phyloP scores from a whole-genome alignment of 2,329 filamentous ascomycete genomes.

The Phoma sp. region DNA sequence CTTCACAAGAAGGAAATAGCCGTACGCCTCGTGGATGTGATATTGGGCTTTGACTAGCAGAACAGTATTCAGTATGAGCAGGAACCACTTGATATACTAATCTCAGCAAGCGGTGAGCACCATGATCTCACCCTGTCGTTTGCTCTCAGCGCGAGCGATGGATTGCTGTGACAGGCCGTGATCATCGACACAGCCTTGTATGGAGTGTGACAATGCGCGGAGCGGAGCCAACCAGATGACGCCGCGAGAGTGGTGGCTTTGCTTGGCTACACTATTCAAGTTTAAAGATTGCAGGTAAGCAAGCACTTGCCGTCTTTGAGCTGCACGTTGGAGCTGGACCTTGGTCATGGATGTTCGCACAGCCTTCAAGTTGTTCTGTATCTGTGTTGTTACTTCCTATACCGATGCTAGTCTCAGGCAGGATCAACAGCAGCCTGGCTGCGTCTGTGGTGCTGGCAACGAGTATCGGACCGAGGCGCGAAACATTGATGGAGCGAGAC shows the following conservation, averaged over 20 bases:
- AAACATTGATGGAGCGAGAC: not conserved
- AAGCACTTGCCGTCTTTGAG: slow-evolving; percentile 6
- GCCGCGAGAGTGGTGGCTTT: slow-evolving; percentile 21
- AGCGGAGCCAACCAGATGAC: slow-evolving; percentile 17
- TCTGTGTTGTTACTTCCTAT: not conserved
- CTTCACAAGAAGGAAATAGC: too few relatives aligned
- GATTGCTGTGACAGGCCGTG: slow-evolving; percentile 4
- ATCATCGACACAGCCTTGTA: slow-evolving; percentile 27
- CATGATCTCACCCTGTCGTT: slow-evolving; percentile 9
- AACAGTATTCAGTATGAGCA: not conserved
- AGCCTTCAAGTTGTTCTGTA: not conserved
- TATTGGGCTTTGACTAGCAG: too few relatives aligned
- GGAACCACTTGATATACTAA: not conserved
- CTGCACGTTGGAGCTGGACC: not conserved
- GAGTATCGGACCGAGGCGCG: not conserved
- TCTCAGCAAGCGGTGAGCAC: not conserved
- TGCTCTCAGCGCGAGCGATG: slow-evolving; percentile 16
- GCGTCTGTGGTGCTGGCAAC: not conserved
- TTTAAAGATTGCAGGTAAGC: slow-evolving; percentile 2
- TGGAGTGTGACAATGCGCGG: slow-evolving; percentile 18
- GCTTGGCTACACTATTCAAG: slow-evolving; percentile 22
- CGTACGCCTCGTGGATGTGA: too few relatives aligned
- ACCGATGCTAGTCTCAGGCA: not conserved
- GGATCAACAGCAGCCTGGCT: not conserved
- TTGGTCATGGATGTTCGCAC: not conserved